These are phyloP conservation scores for Moricandia arvensis DNA, from an alignment of 345 rosid species.

Conservation along the genomic window DNA sequence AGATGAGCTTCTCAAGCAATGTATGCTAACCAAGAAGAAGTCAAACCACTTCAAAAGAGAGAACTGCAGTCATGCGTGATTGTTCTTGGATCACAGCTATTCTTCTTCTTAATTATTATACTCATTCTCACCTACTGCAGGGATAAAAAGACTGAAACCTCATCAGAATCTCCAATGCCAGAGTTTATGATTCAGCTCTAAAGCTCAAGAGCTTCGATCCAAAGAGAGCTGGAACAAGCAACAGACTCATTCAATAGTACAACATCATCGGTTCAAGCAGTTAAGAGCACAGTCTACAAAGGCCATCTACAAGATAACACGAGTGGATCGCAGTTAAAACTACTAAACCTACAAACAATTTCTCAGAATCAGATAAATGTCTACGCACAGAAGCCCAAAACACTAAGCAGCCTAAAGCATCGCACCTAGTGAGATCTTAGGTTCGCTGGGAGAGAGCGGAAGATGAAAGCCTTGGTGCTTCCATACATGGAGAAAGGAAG, in stretches of 20 bases:
- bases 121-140: conserved; percentile 32
- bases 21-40: conserved; percentile 39
- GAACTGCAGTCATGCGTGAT: conserved; percentile 38
- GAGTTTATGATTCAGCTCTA: conserved; percentile 44
- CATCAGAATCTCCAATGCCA: conserved; percentile 42
- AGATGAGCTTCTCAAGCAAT: conserved; percentile 42
- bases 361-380: conserved; percentile 71
- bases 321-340: conserved; percentile 72
- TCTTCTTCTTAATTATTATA: conserved; percentile 32
- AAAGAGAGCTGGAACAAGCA: conserved; percentile 57
- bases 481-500: conserved; percentile 81
- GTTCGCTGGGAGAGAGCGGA: conserved; percentile 83
- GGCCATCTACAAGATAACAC: conserved; percentile 58
- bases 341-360: conserved; percentile 67
- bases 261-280: conserved; percentile 72
- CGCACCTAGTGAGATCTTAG: conserved; percentile 73
- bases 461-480: conserved; percentile 72
- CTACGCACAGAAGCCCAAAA: conserved; percentile 72
- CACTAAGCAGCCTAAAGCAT: conserved; percentile 65
- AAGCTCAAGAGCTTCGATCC: conserved; percentile 58
- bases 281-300: conserved; percentile 79
- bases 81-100: conserved; percentile 46
- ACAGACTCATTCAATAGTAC: conserved; percentile 53
- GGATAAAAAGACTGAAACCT: conserved; percentile 30
- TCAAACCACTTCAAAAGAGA: conserved; percentile 48